Base-by-base conservation (phyloP, 2,329 filamentous ascomycete species). In the Exophiala calicioides region DNA sequence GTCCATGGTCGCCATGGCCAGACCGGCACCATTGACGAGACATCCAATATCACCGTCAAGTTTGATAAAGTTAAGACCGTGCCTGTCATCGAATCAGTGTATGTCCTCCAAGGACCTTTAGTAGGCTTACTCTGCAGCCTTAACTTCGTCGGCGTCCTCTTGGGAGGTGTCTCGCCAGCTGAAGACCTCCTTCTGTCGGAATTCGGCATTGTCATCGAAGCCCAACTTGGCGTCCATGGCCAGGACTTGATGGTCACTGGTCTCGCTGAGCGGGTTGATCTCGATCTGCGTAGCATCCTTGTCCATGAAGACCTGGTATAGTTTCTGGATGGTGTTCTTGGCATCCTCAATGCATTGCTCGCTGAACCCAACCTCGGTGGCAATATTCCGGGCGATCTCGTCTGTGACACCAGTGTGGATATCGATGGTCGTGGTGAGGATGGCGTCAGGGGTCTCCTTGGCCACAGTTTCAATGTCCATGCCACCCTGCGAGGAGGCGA, bases 1-100 rank as follows among this genome's bases (percentile, higher is more conserved):
- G 73, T 98, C 93, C 93, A 98, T 98, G 69, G 93, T 98, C 56
- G 93, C 93, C 93, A 98, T 98, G 74, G 93, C 93, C 60, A 98
- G 86, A 77, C 93, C 93, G 64, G 93, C 93, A 69, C 93, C 93
- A 77, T 98, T 98, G 77, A 98, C 93, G 62, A 57, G 19, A 47
- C 93, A 98, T 73, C 93, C 93, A 69, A 98, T 98, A 69, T 98
- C 93, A 69, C 93, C 93, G 68, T 97, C 93, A 53, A 98, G 86
- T 83, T 98, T 98, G 81, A 98, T 98, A 78, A 98, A 98, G 84
- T 98, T 98, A 60, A 98, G 83, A 64, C 89, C 89, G 60, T 75
- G 64, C 50, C 72, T 75, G 49, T 41, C 9, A 44, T 12, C 9
- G 1, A n/a, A 23, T 38, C n/a, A 33, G 35, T 8, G 13, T 8